A percentile compares a stretch with the other conserved stretches of the same genome.
phyloP scores from a whole-genome alignment of 495 filamentous ascomycete genomes.

The Penicillium crystallinum region DNA sequence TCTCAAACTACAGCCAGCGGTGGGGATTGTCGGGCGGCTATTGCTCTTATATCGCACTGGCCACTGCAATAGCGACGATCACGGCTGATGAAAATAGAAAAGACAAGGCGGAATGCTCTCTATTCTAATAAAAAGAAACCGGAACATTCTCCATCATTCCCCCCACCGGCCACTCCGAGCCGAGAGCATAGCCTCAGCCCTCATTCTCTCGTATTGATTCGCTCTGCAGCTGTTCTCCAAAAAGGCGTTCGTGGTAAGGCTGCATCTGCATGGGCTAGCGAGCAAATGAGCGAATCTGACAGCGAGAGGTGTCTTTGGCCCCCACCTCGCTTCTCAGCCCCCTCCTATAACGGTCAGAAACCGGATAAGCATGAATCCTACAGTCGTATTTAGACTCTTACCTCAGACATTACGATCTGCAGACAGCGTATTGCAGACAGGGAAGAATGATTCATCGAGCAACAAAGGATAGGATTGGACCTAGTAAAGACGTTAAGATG shows the following conservation, averaged over 20 bases:
- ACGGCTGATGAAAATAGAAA: neutral
- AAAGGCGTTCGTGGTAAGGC: constrained; percentile 17
- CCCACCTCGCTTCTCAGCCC: constrained; percentile 12
- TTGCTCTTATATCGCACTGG: neutral
- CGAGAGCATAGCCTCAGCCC: neutral
- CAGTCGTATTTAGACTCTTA: neutral
- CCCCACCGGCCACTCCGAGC: constrained; percentile 3
- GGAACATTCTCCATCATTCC: neutral
- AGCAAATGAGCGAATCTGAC: constrained; percentile 10
- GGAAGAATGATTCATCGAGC: neutral
- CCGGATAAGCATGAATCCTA: constrained; percentile 7
- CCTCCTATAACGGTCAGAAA: constrained; percentile 4
- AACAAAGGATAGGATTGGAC: too few species aligned
- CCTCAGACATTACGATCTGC: neutral
- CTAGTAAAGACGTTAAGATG: neutral
- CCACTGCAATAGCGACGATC: neutral
- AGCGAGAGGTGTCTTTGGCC: constrained; percentile 9
- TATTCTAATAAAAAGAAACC: neutral
- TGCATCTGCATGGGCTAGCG: constrained; percentile 22
- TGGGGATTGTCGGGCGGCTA: neutral
- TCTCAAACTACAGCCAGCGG: neutral
- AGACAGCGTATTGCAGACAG: neutral
- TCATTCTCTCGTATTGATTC: neutral
- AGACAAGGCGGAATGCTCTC: neutral
- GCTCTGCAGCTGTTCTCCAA: neutral